A percentile compares a stretch with the other conserved stretches of the same genome.
Conservation (phyloP, 345 rosid species). For the Syzygium jambos region DNA sequence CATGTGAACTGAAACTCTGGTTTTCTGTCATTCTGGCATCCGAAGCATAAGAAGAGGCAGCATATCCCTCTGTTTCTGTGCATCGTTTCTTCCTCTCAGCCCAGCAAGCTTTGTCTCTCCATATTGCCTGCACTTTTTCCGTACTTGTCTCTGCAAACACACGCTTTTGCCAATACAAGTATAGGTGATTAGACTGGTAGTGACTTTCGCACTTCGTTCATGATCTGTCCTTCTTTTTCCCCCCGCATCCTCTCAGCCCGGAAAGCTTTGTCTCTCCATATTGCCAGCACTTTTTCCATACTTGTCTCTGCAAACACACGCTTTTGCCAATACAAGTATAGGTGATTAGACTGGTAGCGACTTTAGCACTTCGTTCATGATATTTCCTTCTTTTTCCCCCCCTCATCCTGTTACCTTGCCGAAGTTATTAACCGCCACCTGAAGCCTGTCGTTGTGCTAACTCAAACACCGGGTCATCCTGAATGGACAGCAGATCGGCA, state of each 20-base stretch:
- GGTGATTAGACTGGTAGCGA: not conserved
- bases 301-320: too few species aligned
- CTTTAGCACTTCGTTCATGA: not conserved
- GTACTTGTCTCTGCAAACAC: too few species aligned
- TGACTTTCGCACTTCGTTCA: not conserved
- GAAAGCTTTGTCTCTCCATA: not conserved
- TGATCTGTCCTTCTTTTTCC: not conserved
- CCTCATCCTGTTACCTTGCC: not conserved
- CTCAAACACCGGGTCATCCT: not conserved
- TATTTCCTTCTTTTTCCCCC: not conserved
- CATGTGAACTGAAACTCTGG: not conserved
- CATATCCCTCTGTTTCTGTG: not conserved
- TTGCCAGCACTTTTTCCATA: not conserved
- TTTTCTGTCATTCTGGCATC: not conserved
- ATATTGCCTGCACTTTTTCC: not conserved
- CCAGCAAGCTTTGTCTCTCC: not conserved
- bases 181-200: not conserved
- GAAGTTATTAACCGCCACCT: not conserved
- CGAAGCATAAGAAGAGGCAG: not conserved
- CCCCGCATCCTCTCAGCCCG: too few species aligned
- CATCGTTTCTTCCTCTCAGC: not conserved
- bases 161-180: too few species aligned
- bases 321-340: too few species aligned
- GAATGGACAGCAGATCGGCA: not conserved
- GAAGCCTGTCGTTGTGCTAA: not conserved